Percentiles rank a stretch among this genome's conserved stretches.
These are phyloP conservation scores for Backusella mclennaniae DNA, from an alignment of 192 early-diverging fungal genomes.

Conservation along the genomic window DNA sequence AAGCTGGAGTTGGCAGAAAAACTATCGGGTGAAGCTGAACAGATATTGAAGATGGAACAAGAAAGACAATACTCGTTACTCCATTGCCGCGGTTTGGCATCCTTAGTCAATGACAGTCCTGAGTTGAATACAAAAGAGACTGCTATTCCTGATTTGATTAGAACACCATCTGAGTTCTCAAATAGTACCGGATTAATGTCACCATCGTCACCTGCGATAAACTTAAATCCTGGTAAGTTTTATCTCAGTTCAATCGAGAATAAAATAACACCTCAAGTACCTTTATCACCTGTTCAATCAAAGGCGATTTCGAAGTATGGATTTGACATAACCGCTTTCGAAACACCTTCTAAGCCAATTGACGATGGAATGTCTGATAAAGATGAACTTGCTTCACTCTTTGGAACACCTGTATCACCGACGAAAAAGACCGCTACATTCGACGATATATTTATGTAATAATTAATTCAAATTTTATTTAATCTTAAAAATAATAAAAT, in stretches of 20 bases:
- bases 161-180: not conserved
- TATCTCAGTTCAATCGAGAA: not conserved
- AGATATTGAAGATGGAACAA: not conserved
- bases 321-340: constrained; percentile 30
- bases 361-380: not conserved
- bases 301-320: constrained; percentile 26
- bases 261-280: not conserved
- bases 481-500: not conserved
- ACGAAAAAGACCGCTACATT: not conserved
- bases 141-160: not conserved
- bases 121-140: not conserved
- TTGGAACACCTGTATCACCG: not conserved
- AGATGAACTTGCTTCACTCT: constrained; percentile 9
- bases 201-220: not conserved
- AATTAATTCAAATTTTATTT: not conserved
- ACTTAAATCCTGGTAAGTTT: not conserved
- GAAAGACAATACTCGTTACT: not conserved
- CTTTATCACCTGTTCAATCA: constrained; percentile 9
- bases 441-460: constrained; percentile 1
- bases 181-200: not conserved
- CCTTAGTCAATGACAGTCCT: not conserved
- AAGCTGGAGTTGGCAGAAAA: not conserved
- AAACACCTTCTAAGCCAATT: not conserved
- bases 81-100: not conserved
- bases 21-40: not conserved